These are phyloP conservation scores for Xerocomellus dryophilus DNA, from an alignment of 768 basidiomycete species.

Conservation along the genomic window DNA sequence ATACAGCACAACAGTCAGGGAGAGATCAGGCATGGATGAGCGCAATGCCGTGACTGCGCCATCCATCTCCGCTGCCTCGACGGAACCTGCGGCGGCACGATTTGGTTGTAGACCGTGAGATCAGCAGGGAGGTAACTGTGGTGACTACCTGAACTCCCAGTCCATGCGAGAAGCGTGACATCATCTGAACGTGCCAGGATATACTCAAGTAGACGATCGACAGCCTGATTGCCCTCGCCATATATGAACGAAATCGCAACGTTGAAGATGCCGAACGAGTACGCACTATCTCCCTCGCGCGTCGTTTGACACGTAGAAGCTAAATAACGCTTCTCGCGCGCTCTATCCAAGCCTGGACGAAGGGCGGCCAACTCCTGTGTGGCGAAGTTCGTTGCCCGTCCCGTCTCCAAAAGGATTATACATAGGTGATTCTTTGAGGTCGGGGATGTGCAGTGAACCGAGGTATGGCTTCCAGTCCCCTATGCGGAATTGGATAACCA, in stretches of 20 bases:
- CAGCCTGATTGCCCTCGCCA: constrained; percentile 6
- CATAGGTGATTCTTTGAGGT: constrained; percentile 7
- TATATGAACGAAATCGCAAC: constrained; percentile 10
- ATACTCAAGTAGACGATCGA: neutral
- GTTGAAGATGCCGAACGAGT: constrained; percentile 16
- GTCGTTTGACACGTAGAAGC: constrained; percentile 17
- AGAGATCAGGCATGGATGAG: neutral
- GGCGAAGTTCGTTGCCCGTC: neutral
- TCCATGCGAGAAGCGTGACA: neutral
- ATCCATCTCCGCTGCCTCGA: neutral
- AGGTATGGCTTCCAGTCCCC: constrained; percentile 14
- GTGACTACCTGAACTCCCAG: neutral
- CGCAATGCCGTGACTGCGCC: neutral
- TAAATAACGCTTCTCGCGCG: constrained; percentile 6
- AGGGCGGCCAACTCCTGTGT: neutral
- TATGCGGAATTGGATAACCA: constrained; percentile 6
- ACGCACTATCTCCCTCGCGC: constrained; percentile 12
- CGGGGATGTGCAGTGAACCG: neutral
- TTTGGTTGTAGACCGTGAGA: neutral
- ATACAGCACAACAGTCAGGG: neutral
- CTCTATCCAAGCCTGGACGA: neutral
- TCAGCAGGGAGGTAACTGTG: constrained; percentile 9
- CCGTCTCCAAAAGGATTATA: constrained; percentile 3
- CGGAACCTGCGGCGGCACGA: neutral
- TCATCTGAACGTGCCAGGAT: constrained; percentile 1